Conservation (phyloP, 306 rosid species). For the Pueraria montana region DNA sequence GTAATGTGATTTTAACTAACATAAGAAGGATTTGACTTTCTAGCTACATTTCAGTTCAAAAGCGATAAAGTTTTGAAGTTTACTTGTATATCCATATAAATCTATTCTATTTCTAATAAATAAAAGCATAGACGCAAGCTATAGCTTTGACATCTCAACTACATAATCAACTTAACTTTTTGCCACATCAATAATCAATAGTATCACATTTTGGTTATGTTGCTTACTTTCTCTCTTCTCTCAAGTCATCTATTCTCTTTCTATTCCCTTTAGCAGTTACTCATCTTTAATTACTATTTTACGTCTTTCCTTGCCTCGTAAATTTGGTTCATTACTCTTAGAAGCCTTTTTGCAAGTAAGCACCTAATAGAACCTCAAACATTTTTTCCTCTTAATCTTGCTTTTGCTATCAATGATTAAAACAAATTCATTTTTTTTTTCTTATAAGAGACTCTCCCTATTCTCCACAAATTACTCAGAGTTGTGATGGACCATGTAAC, state of each 20-base stretch:
- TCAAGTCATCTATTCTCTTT: too few relatives aligned
- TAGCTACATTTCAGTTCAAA: conserved; percentile 11
- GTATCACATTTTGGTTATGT: background rate
- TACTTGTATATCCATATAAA: too few relatives aligned
- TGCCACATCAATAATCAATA: background rate
- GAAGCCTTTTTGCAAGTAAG: too few relatives aligned
- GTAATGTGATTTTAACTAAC: background rate
- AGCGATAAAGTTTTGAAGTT: background rate
- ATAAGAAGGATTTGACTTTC: background rate
- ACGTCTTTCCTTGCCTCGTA: too few relatives aligned
- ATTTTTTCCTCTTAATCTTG: too few relatives aligned
- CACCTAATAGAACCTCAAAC: too few relatives aligned
- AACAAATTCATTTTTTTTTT: background rate
- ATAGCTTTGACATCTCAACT: background rate
- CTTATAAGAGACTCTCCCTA: background rate
- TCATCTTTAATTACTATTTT: too few relatives aligned
- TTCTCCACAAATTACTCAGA: background rate
- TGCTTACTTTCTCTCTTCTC: background rate
- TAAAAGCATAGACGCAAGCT: background rate
- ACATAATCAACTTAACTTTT: background rate
- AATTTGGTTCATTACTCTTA: too few relatives aligned
- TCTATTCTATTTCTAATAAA: too few relatives aligned
- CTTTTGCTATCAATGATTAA: background rate
- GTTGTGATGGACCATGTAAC: background rate
- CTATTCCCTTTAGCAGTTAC: too few relatives aligned